A percentile compares a stretch with the other conserved stretches of the same genome.
Conservation (phyloP, 106 monocot genomes). For the Dioscorea alata region DNA sequence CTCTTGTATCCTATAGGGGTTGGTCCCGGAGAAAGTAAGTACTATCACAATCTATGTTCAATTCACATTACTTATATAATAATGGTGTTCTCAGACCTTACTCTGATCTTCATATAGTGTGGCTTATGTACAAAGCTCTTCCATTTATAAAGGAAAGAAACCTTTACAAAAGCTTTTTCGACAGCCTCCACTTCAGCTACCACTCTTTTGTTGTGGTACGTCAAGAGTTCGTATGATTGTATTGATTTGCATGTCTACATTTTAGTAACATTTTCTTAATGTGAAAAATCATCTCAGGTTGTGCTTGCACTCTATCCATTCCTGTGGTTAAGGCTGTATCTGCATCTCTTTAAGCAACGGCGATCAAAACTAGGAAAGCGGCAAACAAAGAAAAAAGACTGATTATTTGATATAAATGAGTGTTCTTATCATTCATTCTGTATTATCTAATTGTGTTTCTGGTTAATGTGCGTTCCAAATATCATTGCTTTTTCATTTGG, state of each 20-base stretch:
- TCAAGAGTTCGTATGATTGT: neutral
- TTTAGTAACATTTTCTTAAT: neutral
- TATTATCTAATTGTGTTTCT: no score
- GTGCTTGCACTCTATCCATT: constrained; percentile 64
- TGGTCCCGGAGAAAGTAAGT: constrained; percentile 86
- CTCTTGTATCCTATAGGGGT: constrained; percentile 80
- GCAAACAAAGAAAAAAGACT: constrained; percentile 31
- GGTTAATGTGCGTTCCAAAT: neutral
- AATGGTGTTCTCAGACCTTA: neutral
- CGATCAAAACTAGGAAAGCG: constrained; percentile 43
- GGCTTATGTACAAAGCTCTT: constrained; percentile 75
- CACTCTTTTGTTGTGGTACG: constrained; percentile 59
- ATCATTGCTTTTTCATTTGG: neutral
- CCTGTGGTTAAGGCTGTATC: constrained; percentile 76
- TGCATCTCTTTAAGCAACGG: constrained; percentile 82
- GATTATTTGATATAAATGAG: no score
- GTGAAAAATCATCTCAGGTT: constrained; percentile 18
- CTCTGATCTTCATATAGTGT: constrained; percentile 44
- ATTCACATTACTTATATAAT: neutral
- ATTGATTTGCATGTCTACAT: neutral
- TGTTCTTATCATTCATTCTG: no score
- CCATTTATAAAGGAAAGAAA: constrained; percentile 67
- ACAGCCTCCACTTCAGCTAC: constrained; percentile 47
- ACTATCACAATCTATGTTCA: neutral
- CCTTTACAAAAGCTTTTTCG: constrained; percentile 58